Conservation (phyloP, 495 filamentous ascomycete species). For the Umbilicaria muhlenbergii region DNA sequence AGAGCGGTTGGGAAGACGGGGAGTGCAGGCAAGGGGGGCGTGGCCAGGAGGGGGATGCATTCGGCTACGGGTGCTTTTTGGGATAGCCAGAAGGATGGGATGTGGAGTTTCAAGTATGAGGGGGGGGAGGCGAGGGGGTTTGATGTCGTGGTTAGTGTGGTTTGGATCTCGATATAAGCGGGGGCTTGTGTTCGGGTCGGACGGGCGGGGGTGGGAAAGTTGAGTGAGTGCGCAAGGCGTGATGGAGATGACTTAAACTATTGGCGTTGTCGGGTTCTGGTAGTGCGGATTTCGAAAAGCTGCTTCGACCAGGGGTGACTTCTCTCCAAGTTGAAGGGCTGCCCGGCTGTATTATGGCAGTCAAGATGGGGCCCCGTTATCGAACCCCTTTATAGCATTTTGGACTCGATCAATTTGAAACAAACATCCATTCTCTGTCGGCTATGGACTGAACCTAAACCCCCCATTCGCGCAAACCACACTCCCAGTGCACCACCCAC, state of each 20-base stretch:
- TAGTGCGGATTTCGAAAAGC: too few species aligned
- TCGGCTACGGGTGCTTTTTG: conserved; percentile 87
- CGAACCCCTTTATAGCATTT: too few species aligned
- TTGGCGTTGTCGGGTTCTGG: too few species aligned
- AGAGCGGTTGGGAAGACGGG: neutral
- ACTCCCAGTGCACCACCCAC: conserved; percentile 67
- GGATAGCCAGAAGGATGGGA: conserved; percentile 94
- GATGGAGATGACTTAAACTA: too few species aligned
- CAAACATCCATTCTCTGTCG: too few species aligned
- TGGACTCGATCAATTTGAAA: too few species aligned
- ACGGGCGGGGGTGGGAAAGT: neutral
- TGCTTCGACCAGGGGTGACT: too few species aligned
- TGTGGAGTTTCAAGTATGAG: conserved; percentile 95
- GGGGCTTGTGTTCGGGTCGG: too few species aligned
- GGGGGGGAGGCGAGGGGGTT: conserved; percentile 69
- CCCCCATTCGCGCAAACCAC: conserved; percentile 83
- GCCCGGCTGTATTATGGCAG: too few species aligned
- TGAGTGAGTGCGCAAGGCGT: too few species aligned
- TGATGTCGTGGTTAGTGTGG: conserved; percentile 81
- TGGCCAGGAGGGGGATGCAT: conserved; percentile 77
- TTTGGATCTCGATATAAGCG: conserved; percentile 55
- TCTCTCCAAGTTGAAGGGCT: too few species aligned
- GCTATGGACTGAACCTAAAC: conserved; percentile 42
- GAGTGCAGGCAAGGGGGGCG: conserved; percentile 12
- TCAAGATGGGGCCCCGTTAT: too few species aligned